Base-by-base conservation (phyloP, 2,329 filamentous ascomycete genomes). In the Elsinoe australis region DNA sequence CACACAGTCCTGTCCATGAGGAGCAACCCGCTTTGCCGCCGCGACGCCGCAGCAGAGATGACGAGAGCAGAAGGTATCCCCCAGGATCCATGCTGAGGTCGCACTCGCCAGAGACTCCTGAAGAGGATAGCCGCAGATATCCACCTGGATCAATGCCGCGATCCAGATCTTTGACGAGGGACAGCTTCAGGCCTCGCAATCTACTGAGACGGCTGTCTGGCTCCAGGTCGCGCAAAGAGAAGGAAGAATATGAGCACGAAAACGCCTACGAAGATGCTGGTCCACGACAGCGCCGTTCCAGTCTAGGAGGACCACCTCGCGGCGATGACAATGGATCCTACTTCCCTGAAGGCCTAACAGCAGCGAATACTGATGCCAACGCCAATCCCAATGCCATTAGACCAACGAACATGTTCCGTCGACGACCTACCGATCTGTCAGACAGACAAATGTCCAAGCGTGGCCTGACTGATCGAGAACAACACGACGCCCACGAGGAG, bases 1-100 rank as follows among this genome's bases (percentile, higher is more conserved):
- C 80, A 1, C 73, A 76, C 2, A 81, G 83, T 1, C 87, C 86
- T 2, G 75, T 71, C n/a, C n/a, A n/a, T 21, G 56, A 59, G 19
- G 52, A 55, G 14, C 47, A 41, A n/a, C 42, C 28, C 33, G 26
- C 38, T 12, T 21, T 33, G 12, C 15, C 28, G 12, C 22, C 32
- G 18, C 38, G 22, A 35, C 17, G 21, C 18, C 10, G 18, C 4
- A 48, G 24, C 18, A 36, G 19, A 28, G 35, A 48, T 29, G 24
- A 48, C 10, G 10, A 49, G n/a, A 50, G 56, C 21, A 54, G 53
- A n/a, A 49, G 51, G 18, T 61, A 54, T 33, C 61, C 60, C n/a
- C 59, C 61, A 17, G 60, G 61, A 6, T 55, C 54, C 19, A 62
- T 63, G 57, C 60, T 57, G 41, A 49, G 64, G 24, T 61, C 59